Evolutionary conservation across 1,284 basidiomycete species (phyloP).

Genomic region (Cryptococcus sp.): DNA sequence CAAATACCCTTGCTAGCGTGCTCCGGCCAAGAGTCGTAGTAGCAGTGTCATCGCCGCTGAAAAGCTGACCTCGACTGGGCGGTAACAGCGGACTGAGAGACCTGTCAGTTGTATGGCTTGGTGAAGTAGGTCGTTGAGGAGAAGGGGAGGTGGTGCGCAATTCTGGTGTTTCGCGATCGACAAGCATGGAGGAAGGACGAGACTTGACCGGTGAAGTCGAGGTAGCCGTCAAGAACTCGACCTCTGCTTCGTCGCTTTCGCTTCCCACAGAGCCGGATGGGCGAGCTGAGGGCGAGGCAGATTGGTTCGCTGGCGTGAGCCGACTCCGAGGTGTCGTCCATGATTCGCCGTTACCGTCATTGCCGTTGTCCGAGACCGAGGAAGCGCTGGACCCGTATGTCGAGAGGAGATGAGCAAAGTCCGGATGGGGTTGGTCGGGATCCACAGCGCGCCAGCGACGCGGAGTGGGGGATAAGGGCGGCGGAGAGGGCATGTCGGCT

Average conservation of each 20-base stretch:
- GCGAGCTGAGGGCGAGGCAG: too few species aligned
- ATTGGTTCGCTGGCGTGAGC: not conserved
- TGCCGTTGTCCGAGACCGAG: not conserved
- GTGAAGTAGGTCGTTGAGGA: conserved; percentile 25
- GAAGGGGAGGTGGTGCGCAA: conserved; percentile 46
- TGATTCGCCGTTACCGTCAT: not conserved
- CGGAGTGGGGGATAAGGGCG: conserved; percentile 43
- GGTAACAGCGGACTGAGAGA: conserved; percentile 23
- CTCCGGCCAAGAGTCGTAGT: not conserved
- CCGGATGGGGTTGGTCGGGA: conserved; percentile 28
- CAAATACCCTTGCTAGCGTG: not conserved
- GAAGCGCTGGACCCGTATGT: conserved; percentile 14
- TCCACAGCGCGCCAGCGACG: conserved; percentile 35
- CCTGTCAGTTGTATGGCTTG: conserved; percentile 2
- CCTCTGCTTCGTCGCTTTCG: conserved; percentile 23
- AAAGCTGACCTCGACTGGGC: conserved; percentile 17
- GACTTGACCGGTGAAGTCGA: conserved; percentile 11
- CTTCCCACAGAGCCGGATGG: not conserved
- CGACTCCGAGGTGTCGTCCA: conserved; percentile 11
- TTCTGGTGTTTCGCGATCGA: conserved; percentile 16
- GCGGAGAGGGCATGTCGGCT: conserved; percentile 29
- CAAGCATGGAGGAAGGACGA: not conserved
- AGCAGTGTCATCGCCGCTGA: conserved; percentile 12
- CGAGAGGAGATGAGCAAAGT: conserved; percentile 35
- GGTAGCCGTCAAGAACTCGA: conserved; percentile 23